phyloP scores from a whole-genome alignment of 148 eudicot species.

The Rhododendron mucronatum region DNA sequence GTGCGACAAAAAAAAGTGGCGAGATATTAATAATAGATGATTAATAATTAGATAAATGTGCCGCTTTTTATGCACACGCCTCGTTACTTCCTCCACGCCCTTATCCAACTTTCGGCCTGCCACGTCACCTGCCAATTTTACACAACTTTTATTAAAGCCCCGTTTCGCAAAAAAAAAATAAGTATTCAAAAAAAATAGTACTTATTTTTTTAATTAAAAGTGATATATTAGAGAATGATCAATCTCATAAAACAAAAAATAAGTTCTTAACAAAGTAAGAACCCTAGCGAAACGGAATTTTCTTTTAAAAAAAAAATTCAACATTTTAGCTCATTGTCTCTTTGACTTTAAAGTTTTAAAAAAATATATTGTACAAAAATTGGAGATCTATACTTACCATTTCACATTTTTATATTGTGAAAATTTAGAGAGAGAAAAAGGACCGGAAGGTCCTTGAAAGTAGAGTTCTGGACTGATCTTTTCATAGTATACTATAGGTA shows the following conservation, averaged over 20 bases:
- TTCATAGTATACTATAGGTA: too few species aligned
- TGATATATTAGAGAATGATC: too few species aligned
- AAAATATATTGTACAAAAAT: background rate
- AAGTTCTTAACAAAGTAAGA: too few species aligned
- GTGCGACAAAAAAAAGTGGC: background rate
- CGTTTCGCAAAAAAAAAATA: too few species aligned
- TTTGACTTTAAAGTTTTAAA: background rate
- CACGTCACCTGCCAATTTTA: background rate
- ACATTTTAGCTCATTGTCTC: background rate
- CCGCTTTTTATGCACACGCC: background rate
- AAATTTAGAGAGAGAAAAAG: background rate
- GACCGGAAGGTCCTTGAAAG: background rate
- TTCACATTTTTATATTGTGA: background rate
- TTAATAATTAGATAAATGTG: background rate
- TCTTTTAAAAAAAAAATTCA: background rate
- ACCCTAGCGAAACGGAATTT: too few species aligned
- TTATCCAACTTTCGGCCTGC: background rate
- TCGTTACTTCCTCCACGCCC: background rate
- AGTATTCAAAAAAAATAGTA: too few species aligned
- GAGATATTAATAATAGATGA: too few species aligned
- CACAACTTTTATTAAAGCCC: too few species aligned
- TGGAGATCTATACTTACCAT: background rate
- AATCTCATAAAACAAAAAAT: too few species aligned
- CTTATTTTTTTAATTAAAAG: too few species aligned
- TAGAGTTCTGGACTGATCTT: background rate